phyloP scores from a whole-genome alignment of 2,329 filamentous ascomycete genomes.

The Ceratocystiopsis minuta region DNA sequence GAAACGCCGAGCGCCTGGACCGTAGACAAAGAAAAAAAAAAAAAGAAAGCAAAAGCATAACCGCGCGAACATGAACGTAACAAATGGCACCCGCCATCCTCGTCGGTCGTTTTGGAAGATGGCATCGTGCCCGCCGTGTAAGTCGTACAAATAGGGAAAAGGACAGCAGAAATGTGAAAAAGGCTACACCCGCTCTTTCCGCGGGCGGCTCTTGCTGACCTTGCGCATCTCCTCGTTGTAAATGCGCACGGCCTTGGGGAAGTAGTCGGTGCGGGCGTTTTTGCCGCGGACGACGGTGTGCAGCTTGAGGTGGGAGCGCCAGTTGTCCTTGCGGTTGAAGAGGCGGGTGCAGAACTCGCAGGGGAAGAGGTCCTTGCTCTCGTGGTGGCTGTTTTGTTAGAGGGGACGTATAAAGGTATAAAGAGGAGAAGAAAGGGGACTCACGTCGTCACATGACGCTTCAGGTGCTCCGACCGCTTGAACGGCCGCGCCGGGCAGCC shows the following conservation, averaged over 20 bases:
- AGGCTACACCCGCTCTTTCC: slow-evolving; percentile 3
- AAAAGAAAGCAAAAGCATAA: background rate
- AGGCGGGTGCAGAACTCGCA: slow-evolving; percentile 23
- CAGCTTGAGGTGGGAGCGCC: slow-evolving; percentile 19
- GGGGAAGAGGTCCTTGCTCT: slow-evolving; percentile 15
- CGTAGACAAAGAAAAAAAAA: background rate
- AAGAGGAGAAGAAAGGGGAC: slow-evolving; percentile 13
- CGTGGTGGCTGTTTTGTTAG: slow-evolving; percentile 9
- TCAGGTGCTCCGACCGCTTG: slow-evolving; percentile 36
- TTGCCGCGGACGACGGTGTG: slow-evolving; percentile 16
- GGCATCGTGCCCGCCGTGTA: too few relatives aligned
- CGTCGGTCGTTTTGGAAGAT: too few relatives aligned
- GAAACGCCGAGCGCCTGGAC: too few relatives aligned
- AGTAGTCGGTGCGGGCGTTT: slow-evolving; percentile 17
- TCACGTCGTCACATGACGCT: slow-evolving; percentile 35
- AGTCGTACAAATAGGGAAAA: too few relatives aligned
- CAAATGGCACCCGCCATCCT: too few relatives aligned
- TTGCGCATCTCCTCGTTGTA: slow-evolving; percentile 10
- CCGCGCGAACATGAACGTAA: too few relatives aligned
- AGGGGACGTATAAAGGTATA: background rate
- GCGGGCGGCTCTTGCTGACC: slow-evolving; percentile 7
- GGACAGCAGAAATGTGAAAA: too few relatives aligned
- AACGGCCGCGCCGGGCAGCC: slow-evolving; percentile 29
- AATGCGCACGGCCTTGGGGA: slow-evolving; percentile 12
- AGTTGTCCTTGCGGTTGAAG: slow-evolving; percentile 23